These are phyloP conservation scores for Arachnopeziza araneosa DNA, from an alignment of 2,329 filamentous ascomycete genomes.

Conservation along the genomic window DNA sequence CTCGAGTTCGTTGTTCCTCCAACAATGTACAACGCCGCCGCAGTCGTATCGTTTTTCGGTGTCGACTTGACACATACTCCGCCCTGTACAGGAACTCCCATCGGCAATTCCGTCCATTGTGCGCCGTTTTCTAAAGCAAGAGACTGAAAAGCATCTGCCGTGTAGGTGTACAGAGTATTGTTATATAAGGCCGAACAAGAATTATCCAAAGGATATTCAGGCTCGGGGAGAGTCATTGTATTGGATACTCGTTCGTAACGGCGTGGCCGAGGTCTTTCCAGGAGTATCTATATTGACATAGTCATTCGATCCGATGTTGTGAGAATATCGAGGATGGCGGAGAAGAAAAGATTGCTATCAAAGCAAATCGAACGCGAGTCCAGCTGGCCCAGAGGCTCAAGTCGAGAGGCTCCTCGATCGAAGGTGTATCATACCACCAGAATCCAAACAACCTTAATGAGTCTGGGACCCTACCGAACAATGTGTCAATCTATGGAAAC, in stretches of 20 bases:
- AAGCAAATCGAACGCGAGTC: slow-evolving; percentile 19
- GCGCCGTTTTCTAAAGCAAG: slow-evolving; percentile 63
- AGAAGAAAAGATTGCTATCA: slow-evolving; percentile 21
- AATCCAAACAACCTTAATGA: not conserved
- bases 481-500: not conserved
- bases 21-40: slow-evolving; percentile 70
- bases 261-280: not conserved
- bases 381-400: slow-evolving; percentile 14
- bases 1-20: slow-evolving; percentile 57
- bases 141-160: slow-evolving; percentile 67
- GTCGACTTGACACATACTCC: slow-evolving; percentile 71
- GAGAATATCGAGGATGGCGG: slow-evolving; percentile 7
- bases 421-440: not conserved
- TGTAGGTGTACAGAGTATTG: slow-evolving; percentile 81
- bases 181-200: slow-evolving; percentile 78
- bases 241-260: not conserved
- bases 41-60: slow-evolving; percentile 47
- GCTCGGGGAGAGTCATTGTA: slow-evolving; percentile 51
- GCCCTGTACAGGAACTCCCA: slow-evolving; percentile 66
- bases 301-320: slow-evolving; percentile 4
- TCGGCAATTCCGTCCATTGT: slow-evolving; percentile 61
- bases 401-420: slow-evolving; percentile 4
- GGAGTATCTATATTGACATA: slow-evolving; percentile 21
- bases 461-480: not conserved
- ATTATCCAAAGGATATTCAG: slow-evolving; percentile 63